These are phyloP conservation scores for Penicillium flavigenum DNA, from an alignment of 495 filamentous ascomycete species.

Conservation along the genomic window DNA sequence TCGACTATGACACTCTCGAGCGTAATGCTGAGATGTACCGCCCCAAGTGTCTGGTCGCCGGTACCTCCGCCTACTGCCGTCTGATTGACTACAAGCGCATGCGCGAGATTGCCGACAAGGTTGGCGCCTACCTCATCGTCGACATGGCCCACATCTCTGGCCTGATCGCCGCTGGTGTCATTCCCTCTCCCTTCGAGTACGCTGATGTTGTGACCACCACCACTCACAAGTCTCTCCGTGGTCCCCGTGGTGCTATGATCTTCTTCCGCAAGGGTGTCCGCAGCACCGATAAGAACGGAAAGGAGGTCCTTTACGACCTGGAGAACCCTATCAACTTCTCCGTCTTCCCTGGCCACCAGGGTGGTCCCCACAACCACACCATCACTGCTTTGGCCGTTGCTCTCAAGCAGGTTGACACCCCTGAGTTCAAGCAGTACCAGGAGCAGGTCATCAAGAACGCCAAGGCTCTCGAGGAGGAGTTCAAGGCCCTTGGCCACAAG, in stretches of 20 bases:
- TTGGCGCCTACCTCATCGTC: slow-evolving; percentile 90
- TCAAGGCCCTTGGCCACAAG: slow-evolving; percentile 81
- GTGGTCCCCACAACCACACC: slow-evolving; percentile 99
- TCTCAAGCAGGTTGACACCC: slow-evolving; percentile 87
- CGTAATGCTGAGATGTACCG: slow-evolving; percentile 91
- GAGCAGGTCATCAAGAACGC: slow-evolving; percentile 89
- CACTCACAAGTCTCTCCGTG: slow-evolving; percentile 98
- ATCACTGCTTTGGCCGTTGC: slow-evolving; percentile 98
- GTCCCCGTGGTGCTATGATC: slow-evolving; percentile 99
- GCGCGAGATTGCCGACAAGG: slow-evolving; percentile 92
- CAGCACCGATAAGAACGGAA: slow-evolving; percentile 84
- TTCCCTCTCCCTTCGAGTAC: slow-evolving; percentile 89
- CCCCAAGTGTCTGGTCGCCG: slow-evolving; percentile 92
- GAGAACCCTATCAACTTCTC: slow-evolving; percentile 98
- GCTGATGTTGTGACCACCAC: slow-evolving; percentile 98
- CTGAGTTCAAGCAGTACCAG: slow-evolving; percentile 97
- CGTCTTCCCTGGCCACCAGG: slow-evolving; percentile 99
- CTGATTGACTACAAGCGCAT: slow-evolving; percentile 96
- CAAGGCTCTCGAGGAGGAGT: slow-evolving; percentile 69
- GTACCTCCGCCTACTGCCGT: slow-evolving; percentile 98
- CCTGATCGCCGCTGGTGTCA: slow-evolving; percentile 87
- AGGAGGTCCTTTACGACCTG: slow-evolving; percentile 89
- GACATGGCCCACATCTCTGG: slow-evolving; percentile 99
- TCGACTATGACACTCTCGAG: slow-evolving; percentile 93
- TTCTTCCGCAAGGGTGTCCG: slow-evolving; percentile 98